A percentile compares a stretch with the other conserved stretches of the same genome.
Conservation (phyloP, 495 filamentous ascomycete genomes). For the Mycothermus thermophilus region DNA sequence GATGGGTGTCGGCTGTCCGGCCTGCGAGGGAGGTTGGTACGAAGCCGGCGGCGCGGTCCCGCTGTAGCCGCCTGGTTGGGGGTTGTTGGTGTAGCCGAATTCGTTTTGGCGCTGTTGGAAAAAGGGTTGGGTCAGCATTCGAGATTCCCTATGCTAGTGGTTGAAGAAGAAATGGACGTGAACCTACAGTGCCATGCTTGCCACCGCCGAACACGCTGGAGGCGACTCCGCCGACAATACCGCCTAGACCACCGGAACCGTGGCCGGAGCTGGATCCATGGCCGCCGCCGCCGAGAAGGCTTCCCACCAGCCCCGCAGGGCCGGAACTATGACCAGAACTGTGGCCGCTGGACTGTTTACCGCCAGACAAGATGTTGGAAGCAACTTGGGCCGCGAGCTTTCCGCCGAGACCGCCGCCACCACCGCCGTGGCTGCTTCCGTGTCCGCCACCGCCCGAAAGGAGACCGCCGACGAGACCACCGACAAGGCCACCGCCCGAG, state of each 20-base stretch:
- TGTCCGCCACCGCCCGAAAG: slow-evolving; percentile 23
- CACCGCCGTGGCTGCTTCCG: slow-evolving; percentile 15
- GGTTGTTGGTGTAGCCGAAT: slow-evolving; percentile 40
- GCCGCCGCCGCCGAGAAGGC: slow-evolving; percentile 24
- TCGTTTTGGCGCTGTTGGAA: slow-evolving; percentile 11
- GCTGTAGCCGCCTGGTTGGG: slow-evolving; percentile 30
- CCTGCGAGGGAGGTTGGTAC: slow-evolving; percentile 15
- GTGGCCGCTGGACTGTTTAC: slow-evolving; percentile 23
- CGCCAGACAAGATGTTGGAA: slow-evolving; percentile 28
- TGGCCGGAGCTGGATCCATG: slow-evolving; percentile 14
- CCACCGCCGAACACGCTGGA: slow-evolving; percentile 29
- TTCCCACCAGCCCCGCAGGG: too few species aligned
- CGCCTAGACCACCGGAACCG: slow-evolving; percentile 25
- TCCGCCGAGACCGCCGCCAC: slow-evolving; percentile 25
- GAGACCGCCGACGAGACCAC: slow-evolving; percentile 22
- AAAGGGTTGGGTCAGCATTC: slow-evolving; percentile 1
- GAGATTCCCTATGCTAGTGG: slow-evolving; percentile 5
- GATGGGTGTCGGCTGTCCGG: slow-evolving; percentile 4
- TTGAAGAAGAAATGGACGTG: not conserved
- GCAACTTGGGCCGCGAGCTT: slow-evolving; percentile 34
- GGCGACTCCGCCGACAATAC: slow-evolving; percentile 32
- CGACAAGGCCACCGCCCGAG: slow-evolving; percentile 17
- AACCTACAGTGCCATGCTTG: slow-evolving; percentile 21
- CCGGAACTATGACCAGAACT: too few species aligned
- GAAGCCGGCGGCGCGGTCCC: slow-evolving; percentile 32